Evolutionary conservation across 768 basidiomycete species (phyloP).

Genomic region (Coprinopsis strossmayeri): DNA sequence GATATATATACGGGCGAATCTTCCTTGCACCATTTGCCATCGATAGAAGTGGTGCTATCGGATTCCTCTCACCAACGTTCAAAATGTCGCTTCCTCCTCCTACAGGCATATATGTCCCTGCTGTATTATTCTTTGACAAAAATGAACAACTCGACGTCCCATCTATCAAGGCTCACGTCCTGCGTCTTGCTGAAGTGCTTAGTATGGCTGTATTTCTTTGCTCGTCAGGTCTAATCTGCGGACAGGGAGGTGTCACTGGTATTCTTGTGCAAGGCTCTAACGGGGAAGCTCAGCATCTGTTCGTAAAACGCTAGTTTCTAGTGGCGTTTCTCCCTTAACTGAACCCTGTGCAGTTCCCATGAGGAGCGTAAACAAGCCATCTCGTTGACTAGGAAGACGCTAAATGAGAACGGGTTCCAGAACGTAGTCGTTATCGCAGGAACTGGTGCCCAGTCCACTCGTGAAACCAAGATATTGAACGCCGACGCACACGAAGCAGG

Average conservation of each 20-base stretch:
- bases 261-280: conserved; percentile 72
- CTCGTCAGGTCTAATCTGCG: conserved; percentile 14
- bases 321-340: background rate
- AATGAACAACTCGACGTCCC: conserved; percentile 66
- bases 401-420: conserved; percentile 66
- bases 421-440: conserved; percentile 72
- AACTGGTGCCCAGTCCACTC: conserved; percentile 75
- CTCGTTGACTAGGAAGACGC: conserved; percentile 56
- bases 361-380: conserved; percentile 65
- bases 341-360: conserved; percentile 35
- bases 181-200: conserved; percentile 64
- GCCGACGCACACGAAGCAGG: conserved; percentile 74
- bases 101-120: conserved; percentile 70
- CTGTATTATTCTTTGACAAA: conserved; percentile 66
- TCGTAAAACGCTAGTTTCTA: conserved; percentile 3
- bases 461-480: conserved; percentile 66
- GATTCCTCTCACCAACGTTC: background rate
- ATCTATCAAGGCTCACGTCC: conserved; percentile 61
- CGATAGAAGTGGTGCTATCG: background rate
- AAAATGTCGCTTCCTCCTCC: conserved; percentile 45
- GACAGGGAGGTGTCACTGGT: conserved; percentile 65
- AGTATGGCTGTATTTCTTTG: conserved; percentile 14
- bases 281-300: conserved; percentile 71
- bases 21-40: too few relatives aligned
- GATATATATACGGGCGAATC: too few relatives aligned